Conservation (phyloP, 345 rosid genomes). For the Stellera chamaejasme region DNA sequence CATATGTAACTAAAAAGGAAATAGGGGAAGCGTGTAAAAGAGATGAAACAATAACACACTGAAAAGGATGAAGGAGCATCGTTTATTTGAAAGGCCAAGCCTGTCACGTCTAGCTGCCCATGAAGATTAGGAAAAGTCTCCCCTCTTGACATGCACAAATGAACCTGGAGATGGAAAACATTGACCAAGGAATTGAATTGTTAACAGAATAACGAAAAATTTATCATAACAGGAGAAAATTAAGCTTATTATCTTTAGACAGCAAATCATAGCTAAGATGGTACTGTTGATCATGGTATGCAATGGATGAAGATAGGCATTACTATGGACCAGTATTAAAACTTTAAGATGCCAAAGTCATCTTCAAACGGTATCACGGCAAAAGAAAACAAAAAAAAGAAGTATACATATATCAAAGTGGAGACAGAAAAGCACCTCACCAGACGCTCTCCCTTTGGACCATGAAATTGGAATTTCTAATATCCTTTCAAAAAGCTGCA, state of each 20-base stretch:
- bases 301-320: too few species aligned
- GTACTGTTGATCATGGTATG: too few species aligned
- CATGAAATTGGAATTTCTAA: conserved; percentile 83
- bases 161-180: conserved; percentile 47
- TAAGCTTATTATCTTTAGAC: not conserved
- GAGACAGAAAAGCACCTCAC: conserved; percentile 96
- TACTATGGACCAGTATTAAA: too few species aligned
- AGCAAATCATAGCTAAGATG: too few species aligned
- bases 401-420: conserved; percentile 6
- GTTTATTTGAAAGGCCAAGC: conserved; percentile 68
- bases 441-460: conserved; percentile 95
- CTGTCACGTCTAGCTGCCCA: conserved; percentile 88
- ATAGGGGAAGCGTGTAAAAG: conserved; percentile 15
- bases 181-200: not conserved
- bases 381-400: not conserved
- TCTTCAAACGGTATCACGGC: too few species aligned
- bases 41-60: conserved; percentile 39
- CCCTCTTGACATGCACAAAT: conserved; percentile 88
- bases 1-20: conserved; percentile 9
- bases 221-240: conserved; percentile 9
- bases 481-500: conserved; percentile 88
- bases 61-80: conserved; percentile 90
- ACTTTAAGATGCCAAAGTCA: too few species aligned
- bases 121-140: conserved; percentile 89
- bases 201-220: conserved; percentile 2